These are phyloP conservation scores for Urostyla sp. DNA, from an alignment of 73 alveolate species.

Conservation along the genomic window DNA sequence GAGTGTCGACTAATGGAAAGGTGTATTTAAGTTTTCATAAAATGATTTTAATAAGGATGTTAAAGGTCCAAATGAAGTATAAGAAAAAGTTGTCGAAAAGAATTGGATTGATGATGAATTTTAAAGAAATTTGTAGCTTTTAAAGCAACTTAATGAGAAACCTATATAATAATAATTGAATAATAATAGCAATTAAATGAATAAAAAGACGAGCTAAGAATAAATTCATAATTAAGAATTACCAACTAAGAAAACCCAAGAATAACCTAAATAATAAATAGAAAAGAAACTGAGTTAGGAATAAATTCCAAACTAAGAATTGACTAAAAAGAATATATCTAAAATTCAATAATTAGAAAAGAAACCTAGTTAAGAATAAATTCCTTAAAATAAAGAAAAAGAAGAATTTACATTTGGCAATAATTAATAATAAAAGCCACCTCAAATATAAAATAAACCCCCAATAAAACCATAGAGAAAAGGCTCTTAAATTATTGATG, in stretches of 20 bases:
- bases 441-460: slow-evolving; percentile 22
- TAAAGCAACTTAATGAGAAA: too few relatives aligned
- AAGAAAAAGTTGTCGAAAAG: background rate
- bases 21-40: background rate
- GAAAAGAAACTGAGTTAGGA: background rate
- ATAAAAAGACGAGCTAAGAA: background rate
- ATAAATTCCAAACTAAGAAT: background rate
- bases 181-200: too few relatives aligned
- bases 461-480: slow-evolving; percentile 7
- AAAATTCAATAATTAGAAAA: background rate
- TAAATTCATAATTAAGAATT: background rate
- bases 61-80: too few relatives aligned
- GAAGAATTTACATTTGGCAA: slow-evolving; percentile 53
- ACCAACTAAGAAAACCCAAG: background rate
- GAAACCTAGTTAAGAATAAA: background rate
- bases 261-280: slow-evolving; percentile 3
- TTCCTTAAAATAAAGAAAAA: background rate
- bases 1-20: slow-evolving; percentile 50
- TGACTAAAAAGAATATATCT: background rate
- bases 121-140: too few relatives aligned
- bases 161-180: too few relatives aligned
- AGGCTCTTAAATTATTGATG: slow-evolving; percentile 14
- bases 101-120: background rate
- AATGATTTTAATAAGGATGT: too few relatives aligned
- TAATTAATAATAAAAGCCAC: background rate